Evolutionary conservation across 768 basidiomycete genomes (phyloP), one percentile per base, ranked within the genome.

Genomic region (Clathrus columnatus): DNA sequence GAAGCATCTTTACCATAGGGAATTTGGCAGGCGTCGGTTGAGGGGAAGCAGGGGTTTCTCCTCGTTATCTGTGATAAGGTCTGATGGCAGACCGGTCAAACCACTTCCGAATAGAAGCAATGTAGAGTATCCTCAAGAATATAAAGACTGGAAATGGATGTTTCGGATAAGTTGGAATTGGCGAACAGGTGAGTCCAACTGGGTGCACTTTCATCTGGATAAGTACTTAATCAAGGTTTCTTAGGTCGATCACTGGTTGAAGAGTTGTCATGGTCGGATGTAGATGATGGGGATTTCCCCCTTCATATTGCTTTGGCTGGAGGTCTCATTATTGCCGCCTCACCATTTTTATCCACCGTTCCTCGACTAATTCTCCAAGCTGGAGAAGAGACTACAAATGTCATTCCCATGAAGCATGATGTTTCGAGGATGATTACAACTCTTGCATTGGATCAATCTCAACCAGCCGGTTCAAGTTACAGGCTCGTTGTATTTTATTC

Each of bases 71-170:
- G 68, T 79, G 56, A 72, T 72, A 7, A 71, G 79, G 48, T 67
- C 68, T 5, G 82, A 86, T 62, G 82, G 81, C 4, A 72, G 81
- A 56, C 75, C 81, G 64, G 67, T 83, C 21, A 81, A 73, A 61
- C 72, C 77, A 1, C 69, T 90, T 26, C 86, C 85, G 10, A 74
- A 73, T 24, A 69, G 82, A 64, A 77, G 72, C 4, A 58, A 36
- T 24, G 48, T 54, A 42, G 59, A 69, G 57, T 62, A 63, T 27
- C 69, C 72, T 18, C 64, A 69, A 18, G 65, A 68, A 30, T 65
- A 71, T 27, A 79, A 75, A 64, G 81, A 87, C 63, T 91, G 87
- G 87, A 89, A 87, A 67, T 85, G 80, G 79, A 88, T 90, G 87
- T 90, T 88, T 67, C 77, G 85, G 54, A 85, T 89, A 59, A 87